phyloP scores from a whole-genome alignment of 2,329 filamentous ascomycete genomes.

The Microcyclospora pomicola region DNA sequence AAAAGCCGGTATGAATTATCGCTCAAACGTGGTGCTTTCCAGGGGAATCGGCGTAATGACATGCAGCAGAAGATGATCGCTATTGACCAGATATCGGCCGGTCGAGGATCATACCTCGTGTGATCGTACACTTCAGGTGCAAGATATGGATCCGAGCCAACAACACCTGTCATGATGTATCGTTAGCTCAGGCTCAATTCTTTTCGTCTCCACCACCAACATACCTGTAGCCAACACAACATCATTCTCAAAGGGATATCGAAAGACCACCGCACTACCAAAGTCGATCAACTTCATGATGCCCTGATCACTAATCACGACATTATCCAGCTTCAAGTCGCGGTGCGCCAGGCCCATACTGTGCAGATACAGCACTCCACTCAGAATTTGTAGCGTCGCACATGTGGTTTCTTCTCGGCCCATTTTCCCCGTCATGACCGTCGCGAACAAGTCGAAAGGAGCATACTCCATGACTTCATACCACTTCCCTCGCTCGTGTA shows the following conservation, averaged over 20 bases:
- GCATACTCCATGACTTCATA: constrained; percentile 99
- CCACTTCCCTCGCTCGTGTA: constrained; percentile 88
- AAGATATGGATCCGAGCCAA: constrained; percentile 86
- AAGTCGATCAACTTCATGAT: constrained; percentile 99
- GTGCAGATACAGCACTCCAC: constrained; percentile 86
- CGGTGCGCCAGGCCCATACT: constrained; percentile 89
- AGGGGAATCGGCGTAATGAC: constrained; percentile 86
- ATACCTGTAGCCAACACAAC: constrained; percentile 68
- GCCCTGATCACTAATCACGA: constrained; percentile 87
- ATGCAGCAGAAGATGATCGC: constrained; percentile 99
- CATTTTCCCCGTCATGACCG: constrained; percentile 99
- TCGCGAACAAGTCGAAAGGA: constrained; percentile 88
- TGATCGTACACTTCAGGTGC: constrained; percentile 94
- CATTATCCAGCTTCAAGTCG: constrained; percentile 93
- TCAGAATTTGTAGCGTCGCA: constrained; percentile 85
- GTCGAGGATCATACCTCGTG: constrained; percentile 82
- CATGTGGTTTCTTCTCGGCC: constrained; percentile 78
- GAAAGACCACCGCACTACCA: constrained; percentile 90
- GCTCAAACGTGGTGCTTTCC: constrained; percentile 83
- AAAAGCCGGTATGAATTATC: constrained; percentile 96
- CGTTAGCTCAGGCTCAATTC: too few species aligned
- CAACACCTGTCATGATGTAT: constrained; percentile 43
- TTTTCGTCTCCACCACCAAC: constrained; percentile 18
- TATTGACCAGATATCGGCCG: constrained; percentile 93
- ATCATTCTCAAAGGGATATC: constrained; percentile 90